Evolutionary conservation across 176 grass and related monocot genomes (phyloP), one percentile per base, ranked within the genome.

Genomic region (Microstegium vimineum): DNA sequence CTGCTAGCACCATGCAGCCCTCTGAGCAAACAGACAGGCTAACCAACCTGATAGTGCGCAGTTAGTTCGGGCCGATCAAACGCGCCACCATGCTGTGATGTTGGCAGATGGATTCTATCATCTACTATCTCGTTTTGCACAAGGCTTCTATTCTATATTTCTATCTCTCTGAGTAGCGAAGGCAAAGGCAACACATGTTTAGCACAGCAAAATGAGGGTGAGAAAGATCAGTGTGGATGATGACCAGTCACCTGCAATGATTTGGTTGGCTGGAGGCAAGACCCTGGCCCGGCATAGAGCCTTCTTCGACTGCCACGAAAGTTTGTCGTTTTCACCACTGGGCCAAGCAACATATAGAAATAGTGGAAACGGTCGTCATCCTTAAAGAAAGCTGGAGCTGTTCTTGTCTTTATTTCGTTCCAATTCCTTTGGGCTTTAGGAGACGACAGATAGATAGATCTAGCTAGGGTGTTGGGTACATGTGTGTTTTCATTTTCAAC

Each of bases 251-350:
- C 81, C 75, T 74, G 62, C 28, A 34, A 66, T 69, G 75, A 75
- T 75, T 68, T 79, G 60, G 20, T 66, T 84, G 71, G 69, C 75
- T 46, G 22, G 47, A 76, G 66, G 11, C 73, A 36, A 40, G 75
- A 75, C 46, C 81, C 75, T 1, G 46, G 46, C 45, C 45, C 5
- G 5, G 27, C 71, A 78, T 27, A 79, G 60, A 28, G 8, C 75
- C 45, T 57, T 73, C 27, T 59, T 80, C 69, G 69, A 84, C 76
- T 31, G 52, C 74, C 71, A 78, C 26, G 22, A 79, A 71, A 83
- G 74, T 70, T 83, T 83, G 86, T 88, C 43, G 10, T 78, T 88
- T 88, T 88, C 80, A 83, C 74, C 74, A n/a, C 80, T 57, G 31
- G 41, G 18, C 38, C 66, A 84, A 88, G 81, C 86, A 88, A 88